A percentile compares a stretch with the other conserved stretches of the same genome.
These are phyloP conservation scores for Populus deltoides DNA, from an alignment of 345 rosid genomes.

Conservation along the genomic window DNA sequence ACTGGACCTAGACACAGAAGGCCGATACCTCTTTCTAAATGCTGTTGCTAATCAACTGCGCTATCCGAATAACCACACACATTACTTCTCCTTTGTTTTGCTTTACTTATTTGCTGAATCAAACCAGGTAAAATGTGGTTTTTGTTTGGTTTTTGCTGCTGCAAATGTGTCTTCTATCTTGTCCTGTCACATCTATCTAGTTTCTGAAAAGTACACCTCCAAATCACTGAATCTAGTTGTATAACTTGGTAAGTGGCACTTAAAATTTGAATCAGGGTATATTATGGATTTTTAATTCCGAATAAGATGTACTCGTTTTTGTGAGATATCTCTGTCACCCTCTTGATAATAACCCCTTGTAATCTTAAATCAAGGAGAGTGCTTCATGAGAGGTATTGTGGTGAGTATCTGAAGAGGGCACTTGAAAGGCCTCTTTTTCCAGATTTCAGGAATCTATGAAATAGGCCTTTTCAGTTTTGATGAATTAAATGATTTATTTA, in stretches of 20 bases:
- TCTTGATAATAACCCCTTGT: not conserved
- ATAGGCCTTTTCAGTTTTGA: not conserved
- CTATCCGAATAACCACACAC: conserved; percentile 97
- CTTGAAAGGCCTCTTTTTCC: not conserved
- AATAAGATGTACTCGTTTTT: not conserved
- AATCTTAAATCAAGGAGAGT: not conserved
- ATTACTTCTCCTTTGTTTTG: conserved; percentile 90
- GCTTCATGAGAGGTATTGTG: not conserved
- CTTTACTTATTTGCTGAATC: conserved; percentile 76
- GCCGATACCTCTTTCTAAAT: conserved; percentile 91
- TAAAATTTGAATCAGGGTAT: not conserved
- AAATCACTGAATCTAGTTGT: not conserved
- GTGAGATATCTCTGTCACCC: not conserved
- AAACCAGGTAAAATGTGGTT: conserved; percentile 56
- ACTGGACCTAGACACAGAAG: conserved; percentile 87
- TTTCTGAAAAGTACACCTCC: not conserved
- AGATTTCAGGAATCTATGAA: not conserved
- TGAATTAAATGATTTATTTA: not conserved
- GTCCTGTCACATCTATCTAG: not conserved
- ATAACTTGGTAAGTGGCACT: not conserved
- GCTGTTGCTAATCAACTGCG: conserved; percentile 96
- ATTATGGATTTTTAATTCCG: not conserved
- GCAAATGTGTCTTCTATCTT: not conserved
- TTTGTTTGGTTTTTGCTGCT: not conserved
- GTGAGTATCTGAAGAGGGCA: not conserved